Evolutionary conservation across 2,329 filamentous ascomycete genomes (phyloP), one percentile per base, ranked within the genome.

Genomic region (Pseudofabraea citricarpa): DNA sequence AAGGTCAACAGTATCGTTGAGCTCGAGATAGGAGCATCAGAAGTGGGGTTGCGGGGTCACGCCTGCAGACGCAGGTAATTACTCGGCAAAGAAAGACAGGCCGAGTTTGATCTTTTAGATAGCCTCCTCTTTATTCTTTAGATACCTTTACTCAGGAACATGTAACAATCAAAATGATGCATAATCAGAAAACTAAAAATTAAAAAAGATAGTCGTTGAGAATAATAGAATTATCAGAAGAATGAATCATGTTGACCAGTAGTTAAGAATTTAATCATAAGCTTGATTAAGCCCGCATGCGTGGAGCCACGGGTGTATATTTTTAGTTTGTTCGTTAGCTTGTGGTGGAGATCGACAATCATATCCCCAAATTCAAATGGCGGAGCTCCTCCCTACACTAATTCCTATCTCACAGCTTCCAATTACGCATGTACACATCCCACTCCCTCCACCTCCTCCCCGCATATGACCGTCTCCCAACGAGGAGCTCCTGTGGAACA

Each of bases 401-500:
- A 21, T 21, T 20, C 33, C 19, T 20, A 8, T 8, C 35, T n/a
- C 21, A n/a, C 35, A 36, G 9, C 29, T 32, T 8, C 29, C 19
- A n/a, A 5, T 32, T 32, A 18, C 8, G 29, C 19, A 13, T 9
- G 29, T 13, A 8, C 13, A 27, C 24, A 27, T 27, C 8, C 24
- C 24, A 7, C 24, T 13, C 8, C 8, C 8, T 32, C 29, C 29
- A 32, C 29, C 29, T 13, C 29, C 29, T 7, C 29, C 15, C 15
- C 19, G 16, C 19, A 22, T 23, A 22, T n/a, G 16, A 22, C 19
- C 12, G 35, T 15, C 19, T 22, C 9, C 19, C 10, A 21, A 37
- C 15, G 35, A 37, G 35, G 35, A 37, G 35, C 35, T 37, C 35
- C 12, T 32, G 29, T 32, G 29, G 15, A 32, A 32, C 15, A 7